Evolutionary conservation across 306 rosid genomes (phyloP).

Genomic region (Rubus idaeus): DNA sequence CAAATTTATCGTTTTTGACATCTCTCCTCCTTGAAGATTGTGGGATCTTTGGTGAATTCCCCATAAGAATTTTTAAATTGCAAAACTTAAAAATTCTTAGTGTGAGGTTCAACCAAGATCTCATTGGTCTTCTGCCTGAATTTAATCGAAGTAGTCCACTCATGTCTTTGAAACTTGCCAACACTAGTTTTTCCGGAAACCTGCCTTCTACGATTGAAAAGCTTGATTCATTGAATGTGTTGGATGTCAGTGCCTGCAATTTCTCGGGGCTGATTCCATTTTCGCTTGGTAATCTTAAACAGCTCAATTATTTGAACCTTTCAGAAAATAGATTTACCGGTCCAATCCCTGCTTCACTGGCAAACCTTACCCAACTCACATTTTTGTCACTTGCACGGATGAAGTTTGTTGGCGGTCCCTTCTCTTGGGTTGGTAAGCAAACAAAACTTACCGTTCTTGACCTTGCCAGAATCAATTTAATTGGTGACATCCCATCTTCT

Average conservation of each 20-base stretch:
- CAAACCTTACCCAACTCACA: not conserved
- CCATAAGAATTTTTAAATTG: not conserved
- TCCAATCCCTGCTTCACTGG: not conserved
- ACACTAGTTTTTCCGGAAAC: not conserved
- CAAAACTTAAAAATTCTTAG: not conserved
- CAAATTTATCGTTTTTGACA: not conserved
- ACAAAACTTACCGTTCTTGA: no score
- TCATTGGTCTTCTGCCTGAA: conserved; percentile 4
- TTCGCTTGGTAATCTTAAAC: no score
- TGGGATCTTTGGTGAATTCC: not conserved
- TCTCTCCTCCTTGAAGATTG: not conserved
- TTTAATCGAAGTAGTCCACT: conserved; percentile 6
- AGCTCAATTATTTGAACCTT: no score
- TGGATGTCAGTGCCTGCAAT: not conserved
- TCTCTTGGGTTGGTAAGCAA: not conserved
- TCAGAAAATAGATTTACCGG: not conserved
- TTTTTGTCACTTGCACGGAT: not conserved
- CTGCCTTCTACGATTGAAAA: not conserved
- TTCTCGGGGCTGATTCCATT: not conserved
- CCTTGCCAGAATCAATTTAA: no score
- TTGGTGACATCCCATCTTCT: not conserved
- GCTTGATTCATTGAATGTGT: not conserved
- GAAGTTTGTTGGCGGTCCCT: not conserved
- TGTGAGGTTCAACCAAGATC: not conserved
- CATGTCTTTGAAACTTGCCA: not conserved